phyloP scores from a whole-genome alignment of 768 basidiomycete genomes.

The Grammothele lineata region DNA sequence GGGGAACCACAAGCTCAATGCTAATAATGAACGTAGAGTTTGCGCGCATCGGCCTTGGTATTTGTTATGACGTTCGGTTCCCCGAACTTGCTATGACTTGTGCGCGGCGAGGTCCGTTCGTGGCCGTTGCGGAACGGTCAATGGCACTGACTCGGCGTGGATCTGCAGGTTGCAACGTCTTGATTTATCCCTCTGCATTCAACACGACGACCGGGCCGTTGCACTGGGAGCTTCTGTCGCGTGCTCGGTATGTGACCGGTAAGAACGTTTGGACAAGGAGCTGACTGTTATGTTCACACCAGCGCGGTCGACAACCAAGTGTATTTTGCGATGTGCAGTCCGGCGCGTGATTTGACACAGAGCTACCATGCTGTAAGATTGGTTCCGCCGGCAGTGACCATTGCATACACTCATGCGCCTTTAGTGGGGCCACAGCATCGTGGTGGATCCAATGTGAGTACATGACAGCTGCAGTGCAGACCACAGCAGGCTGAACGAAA shows the following conservation, averaged over 20 bases:
- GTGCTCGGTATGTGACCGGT: conserved; percentile 57
- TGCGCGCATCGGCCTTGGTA: conserved; percentile 92
- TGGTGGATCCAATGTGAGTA: conserved; percentile 84
- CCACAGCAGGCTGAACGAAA: neutral
- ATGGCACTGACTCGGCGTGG: conserved; percentile 1
- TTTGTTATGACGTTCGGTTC: conserved; percentile 95
- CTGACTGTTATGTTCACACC: neutral
- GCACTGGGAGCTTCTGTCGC: conserved; percentile 92
- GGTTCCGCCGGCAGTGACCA: neutral
- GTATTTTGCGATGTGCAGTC: conserved; percentile 95
- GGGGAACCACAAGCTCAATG: neutral
- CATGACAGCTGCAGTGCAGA: neutral
- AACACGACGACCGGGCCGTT: conserved; percentile 93
- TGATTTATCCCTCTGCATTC: conserved; percentile 94
- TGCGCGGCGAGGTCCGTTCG: conserved; percentile 68
- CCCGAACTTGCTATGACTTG: conserved; percentile 91
- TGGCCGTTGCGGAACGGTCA: neutral
- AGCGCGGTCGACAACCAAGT: conserved; percentile 97
- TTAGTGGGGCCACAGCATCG: conserved; percentile 88
- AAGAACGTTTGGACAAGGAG: neutral
- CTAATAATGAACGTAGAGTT: conserved; percentile 60
- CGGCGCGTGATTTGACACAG: conserved; percentile 78
- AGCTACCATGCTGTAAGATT: conserved; percentile 79
- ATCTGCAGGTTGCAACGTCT: conserved; percentile 69
- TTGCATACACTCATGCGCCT: neutral